A percentile compares a stretch with the other conserved stretches of the same genome.
phyloP scores from a whole-genome alignment of 352 stramenopile species.

The Thalassiosira mediterranea region DNA sequence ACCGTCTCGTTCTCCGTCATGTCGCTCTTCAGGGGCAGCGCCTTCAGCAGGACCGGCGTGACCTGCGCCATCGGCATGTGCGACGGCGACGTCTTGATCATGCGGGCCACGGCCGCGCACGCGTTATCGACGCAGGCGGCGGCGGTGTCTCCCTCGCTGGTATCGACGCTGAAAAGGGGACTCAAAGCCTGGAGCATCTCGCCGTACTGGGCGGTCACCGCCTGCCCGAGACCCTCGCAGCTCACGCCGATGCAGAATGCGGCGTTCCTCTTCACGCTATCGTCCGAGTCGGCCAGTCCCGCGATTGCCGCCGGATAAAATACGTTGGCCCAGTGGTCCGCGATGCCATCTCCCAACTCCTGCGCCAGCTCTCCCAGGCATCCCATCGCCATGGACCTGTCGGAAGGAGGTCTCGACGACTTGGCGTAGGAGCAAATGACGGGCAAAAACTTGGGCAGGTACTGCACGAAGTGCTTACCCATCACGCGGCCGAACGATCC shows the following conservation, averaged over 20 bases:
- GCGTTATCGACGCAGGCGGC: slow-evolving; percentile 94
- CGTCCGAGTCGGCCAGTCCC: slow-evolving; percentile 90
- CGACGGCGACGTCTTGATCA: slow-evolving; percentile 88
- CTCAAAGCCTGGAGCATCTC: slow-evolving; percentile 90
- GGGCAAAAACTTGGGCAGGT: slow-evolving; percentile 90
- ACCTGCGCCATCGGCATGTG: slow-evolving; percentile 91
- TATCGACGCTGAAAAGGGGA: slow-evolving; percentile 87
- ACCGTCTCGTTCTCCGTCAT: slow-evolving; percentile 95
- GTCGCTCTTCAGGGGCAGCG: slow-evolving; percentile 94
- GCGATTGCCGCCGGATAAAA: slow-evolving; percentile 92
- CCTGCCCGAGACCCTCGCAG: slow-evolving; percentile 81
- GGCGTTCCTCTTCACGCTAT: slow-evolving; percentile 93
- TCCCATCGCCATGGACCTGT: slow-evolving; percentile 92
- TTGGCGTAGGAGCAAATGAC: slow-evolving; percentile 91
- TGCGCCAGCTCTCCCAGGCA: slow-evolving; percentile 94
- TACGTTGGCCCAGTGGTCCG: slow-evolving; percentile 87
- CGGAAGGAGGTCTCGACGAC: slow-evolving; percentile 88
- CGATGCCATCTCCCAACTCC: slow-evolving; percentile 85
- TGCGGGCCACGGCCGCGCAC: slow-evolving; percentile 89
- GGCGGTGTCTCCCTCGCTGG: slow-evolving; percentile 74
- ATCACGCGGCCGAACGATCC: slow-evolving; percentile 93
- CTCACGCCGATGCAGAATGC: slow-evolving; percentile 94
- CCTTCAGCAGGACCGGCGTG: slow-evolving; percentile 91
- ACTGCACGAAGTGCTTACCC: slow-evolving; percentile 90
- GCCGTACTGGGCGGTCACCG: slow-evolving; percentile 88